phyloP scores from a whole-genome alignment of 257 asterid species.

The Scutellaria minor region DNA sequence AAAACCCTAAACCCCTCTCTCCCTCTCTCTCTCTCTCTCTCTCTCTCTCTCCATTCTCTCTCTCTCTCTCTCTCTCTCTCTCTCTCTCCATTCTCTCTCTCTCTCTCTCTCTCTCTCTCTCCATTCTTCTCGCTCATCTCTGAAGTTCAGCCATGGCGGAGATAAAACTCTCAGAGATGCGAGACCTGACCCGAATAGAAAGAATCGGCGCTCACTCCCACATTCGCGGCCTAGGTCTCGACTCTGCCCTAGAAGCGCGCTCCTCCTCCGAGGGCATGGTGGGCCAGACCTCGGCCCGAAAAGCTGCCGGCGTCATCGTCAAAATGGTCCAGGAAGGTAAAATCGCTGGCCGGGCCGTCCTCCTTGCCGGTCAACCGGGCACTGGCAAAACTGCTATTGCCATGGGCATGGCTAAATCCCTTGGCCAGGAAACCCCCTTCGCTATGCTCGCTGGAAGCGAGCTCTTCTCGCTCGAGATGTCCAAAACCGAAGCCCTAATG shows the following conservation, averaged over 20 bases:
- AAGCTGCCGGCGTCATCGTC: constrained; percentile 82
- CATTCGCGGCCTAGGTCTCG: constrained; percentile 86
- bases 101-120: not conserved
- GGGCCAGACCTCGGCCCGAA: constrained; percentile 78
- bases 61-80: constrained; percentile 1
- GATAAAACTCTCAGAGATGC: constrained; percentile 76
- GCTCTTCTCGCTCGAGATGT: constrained; percentile 87
- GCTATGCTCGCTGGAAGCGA: constrained; percentile 95
- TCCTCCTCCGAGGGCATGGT: constrained; percentile 86
- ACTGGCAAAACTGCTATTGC: constrained; percentile 89
- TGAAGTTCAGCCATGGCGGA: constrained; percentile 62
- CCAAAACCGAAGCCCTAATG: constrained; percentile 87
- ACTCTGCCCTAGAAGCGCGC: constrained; percentile 79
- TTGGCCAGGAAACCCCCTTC: constrained; percentile 88
- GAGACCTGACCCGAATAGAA: constrained; percentile 83
- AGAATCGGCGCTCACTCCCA: constrained; percentile 90
- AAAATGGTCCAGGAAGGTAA: constrained; percentile 84
- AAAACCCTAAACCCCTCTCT: constrained; percentile 14
- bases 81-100: not conserved
- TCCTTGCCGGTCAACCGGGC: constrained; percentile 87
- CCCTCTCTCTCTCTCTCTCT: not conserved
- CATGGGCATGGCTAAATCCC: constrained; percentile 92
- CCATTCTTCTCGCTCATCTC: not conserved
- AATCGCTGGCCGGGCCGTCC: constrained; percentile 82
- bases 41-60: not conserved